A percentile compares a stretch with the other conserved stretches of the same genome.
These are phyloP conservation scores for Diplodia corticola DNA, from an alignment of 2,329 filamentous ascomycete species.

Conservation along the genomic window DNA sequence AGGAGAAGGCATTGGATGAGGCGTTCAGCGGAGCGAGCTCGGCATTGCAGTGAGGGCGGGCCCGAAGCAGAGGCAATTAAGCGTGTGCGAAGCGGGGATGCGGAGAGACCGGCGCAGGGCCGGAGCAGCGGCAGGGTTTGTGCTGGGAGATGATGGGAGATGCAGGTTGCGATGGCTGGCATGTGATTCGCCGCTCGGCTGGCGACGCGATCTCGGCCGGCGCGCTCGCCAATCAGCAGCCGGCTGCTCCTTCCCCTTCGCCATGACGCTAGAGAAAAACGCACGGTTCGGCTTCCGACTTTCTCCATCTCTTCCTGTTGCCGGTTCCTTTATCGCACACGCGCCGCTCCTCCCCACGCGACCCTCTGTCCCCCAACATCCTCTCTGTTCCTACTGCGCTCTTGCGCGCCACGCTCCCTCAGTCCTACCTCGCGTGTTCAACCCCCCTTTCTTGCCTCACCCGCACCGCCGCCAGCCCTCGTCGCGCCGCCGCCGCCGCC, in stretches of 20 bases:
- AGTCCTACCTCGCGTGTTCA: background rate
- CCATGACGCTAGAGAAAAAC: background rate
- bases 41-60: too few species aligned
- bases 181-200: background rate
- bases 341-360: background rate
- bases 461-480: background rate
- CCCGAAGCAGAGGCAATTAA: too few species aligned
- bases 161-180: background rate
- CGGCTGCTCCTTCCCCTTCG: slow-evolving; percentile 5
- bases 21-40: too few species aligned
- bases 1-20: too few species aligned
- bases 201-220: background rate
- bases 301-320: slow-evolving; percentile 18
- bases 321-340: slow-evolving; percentile 16
- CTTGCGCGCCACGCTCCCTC: slow-evolving; percentile 5
- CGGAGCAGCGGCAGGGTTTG: slow-evolving; percentile 3
- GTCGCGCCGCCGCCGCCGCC: background rate
- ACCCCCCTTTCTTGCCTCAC: background rate
- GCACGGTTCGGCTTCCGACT: slow-evolving; percentile 13
- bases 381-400: background rate
- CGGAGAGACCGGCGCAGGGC: slow-evolving; percentile 1
- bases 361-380: background rate
- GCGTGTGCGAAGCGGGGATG: background rate
- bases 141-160: too few species aligned
- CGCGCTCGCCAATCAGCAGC: slow-evolving; percentile 4